Percentiles rank a stretch among this genome's conserved stretches.
These are phyloP conservation scores for Plasmodium malariae DNA, from an alignment of 169 alveolate genomes.

Conservation along the genomic window DNA sequence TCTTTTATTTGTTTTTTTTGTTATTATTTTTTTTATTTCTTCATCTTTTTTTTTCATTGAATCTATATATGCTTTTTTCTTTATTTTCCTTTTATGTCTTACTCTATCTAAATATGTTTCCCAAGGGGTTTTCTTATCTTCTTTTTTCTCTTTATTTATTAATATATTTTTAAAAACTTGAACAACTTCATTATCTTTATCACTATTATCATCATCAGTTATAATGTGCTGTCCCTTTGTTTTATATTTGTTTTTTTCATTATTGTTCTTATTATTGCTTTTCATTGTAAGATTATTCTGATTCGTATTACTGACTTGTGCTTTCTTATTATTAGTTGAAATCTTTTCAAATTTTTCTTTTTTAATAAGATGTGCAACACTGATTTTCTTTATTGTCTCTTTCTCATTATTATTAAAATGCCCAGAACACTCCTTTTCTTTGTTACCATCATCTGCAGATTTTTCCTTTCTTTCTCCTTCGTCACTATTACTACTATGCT, in stretches of 20 bases:
- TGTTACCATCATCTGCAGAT: neutral
- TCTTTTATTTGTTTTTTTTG: conserved; percentile 68
- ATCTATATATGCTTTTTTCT: conserved; percentile 68
- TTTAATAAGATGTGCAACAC: neutral
- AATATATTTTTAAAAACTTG: conserved; percentile 56
- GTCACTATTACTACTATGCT: neutral
- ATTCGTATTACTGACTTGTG: neutral
- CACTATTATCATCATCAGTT: conserved; percentile 43
- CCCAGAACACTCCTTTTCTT: neutral
- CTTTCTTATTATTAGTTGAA: neutral
- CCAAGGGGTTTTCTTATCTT: conserved; percentile 69
- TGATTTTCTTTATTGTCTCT: neutral
- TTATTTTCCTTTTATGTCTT: conserved; percentile 54
- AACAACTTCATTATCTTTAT: conserved; percentile 60
- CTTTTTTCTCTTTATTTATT: conserved; percentile 54
- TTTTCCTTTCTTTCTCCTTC: neutral
- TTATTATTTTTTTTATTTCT: conserved; percentile 71
- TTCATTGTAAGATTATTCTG: neutral
- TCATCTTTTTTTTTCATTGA: conserved; percentile 69
- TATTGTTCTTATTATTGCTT: conserved; percentile 1
- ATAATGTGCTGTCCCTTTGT: neutral
- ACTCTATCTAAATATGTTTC: conserved; percentile 54
- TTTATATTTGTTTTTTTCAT: conserved; percentile 26
- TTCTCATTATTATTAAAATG: neutral
- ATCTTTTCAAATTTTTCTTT: neutral